A percentile compares a stretch with the other conserved stretches of the same genome.
Evolutionary conservation across 257 asterid genomes (phyloP).

Genomic region (Salvia miltiorrhiza): DNA sequence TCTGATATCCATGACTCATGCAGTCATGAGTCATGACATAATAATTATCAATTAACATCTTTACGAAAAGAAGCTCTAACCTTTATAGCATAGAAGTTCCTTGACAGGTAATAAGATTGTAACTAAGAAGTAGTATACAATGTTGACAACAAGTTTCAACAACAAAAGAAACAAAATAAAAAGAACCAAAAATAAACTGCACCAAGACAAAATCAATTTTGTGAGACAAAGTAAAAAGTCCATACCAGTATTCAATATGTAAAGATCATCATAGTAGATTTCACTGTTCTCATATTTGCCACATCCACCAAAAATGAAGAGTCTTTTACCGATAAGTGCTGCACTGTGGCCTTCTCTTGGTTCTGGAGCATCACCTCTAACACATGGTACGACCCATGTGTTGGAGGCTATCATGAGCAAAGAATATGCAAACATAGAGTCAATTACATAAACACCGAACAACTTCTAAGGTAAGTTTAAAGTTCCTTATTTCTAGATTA

Average conservation of each 20-base stretch:
- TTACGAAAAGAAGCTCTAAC: conserved; percentile 2
- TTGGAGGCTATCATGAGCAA: conserved; percentile 53
- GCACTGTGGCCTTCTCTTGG: conserved; percentile 99
- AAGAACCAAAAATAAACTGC: background rate
- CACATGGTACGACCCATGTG: conserved; percentile 75
- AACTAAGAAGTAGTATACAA: background rate
- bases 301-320: conserved; percentile 95
- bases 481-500: no score
- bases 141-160: conserved; percentile 7
- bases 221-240: conserved; percentile 1
- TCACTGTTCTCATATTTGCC: conserved; percentile 70
- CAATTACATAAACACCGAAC: conserved; percentile 1
- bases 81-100: background rate
- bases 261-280: conserved; percentile 83
- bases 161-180: background rate
- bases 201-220: background rate
- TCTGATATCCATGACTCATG: background rate
- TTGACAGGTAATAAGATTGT: background rate
- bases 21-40: background rate
- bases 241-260: conserved; percentile 83
- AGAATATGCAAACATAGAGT: conserved; percentile 9
- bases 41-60: conserved; percentile 1
- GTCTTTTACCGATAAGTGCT: conserved; percentile 85
- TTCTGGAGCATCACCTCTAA: conserved; percentile 87
- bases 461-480: no score